phyloP scores from a whole-genome alignment of 1,284 basidiomycete species.

The Volvariella surrecta region DNA sequence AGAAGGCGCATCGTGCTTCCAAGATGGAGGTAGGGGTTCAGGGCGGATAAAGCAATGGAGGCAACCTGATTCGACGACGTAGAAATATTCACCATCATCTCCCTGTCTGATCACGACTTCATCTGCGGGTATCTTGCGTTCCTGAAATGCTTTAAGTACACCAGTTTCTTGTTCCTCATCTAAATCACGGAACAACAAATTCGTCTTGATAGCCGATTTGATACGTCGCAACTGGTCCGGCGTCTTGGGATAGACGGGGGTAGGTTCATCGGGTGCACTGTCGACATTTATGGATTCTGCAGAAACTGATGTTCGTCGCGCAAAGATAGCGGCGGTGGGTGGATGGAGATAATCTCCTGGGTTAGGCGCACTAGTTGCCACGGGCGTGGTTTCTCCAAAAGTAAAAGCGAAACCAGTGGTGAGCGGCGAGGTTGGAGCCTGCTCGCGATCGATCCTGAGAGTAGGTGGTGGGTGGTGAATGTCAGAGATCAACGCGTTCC shows the following conservation, averaged over 20 bases:
- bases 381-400: conserved; percentile 14
- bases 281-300: conserved; percentile 94
- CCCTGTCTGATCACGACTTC: conserved; percentile 94
- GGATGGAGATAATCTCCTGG: conserved; percentile 57
- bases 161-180: conserved; percentile 94
- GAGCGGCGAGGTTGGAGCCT: conserved; percentile 56
- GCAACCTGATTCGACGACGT: conserved; percentile 88
- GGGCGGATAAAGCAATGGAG: conserved; percentile 83
- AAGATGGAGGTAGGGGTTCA: conserved; percentile 51
- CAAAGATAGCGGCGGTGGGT: conserved; percentile 73
- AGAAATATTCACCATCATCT: conserved; percentile 96
- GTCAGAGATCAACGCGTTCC: conserved; percentile 60
- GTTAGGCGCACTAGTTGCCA: conserved; percentile 35
- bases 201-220: conserved; percentile 78
- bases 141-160: conserved; percentile 94
- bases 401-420: conserved; percentile 29
- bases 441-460: conserved; percentile 49
- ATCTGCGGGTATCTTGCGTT: conserved; percentile 63
- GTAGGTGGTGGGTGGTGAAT: conserved; percentile 36
- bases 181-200: conserved; percentile 94
- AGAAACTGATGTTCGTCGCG: conserved; percentile 88
- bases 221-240: conserved; percentile 84
- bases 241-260: conserved; percentile 78
- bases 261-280: conserved; percentile 51
- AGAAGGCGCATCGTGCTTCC: conserved; percentile 16